A percentile compares a stretch with the other conserved stretches of the same genome.
These are phyloP conservation scores for Aureobasidium sp. DNA, from an alignment of 2,329 filamentous ascomycete genomes.

Conservation along the genomic window DNA sequence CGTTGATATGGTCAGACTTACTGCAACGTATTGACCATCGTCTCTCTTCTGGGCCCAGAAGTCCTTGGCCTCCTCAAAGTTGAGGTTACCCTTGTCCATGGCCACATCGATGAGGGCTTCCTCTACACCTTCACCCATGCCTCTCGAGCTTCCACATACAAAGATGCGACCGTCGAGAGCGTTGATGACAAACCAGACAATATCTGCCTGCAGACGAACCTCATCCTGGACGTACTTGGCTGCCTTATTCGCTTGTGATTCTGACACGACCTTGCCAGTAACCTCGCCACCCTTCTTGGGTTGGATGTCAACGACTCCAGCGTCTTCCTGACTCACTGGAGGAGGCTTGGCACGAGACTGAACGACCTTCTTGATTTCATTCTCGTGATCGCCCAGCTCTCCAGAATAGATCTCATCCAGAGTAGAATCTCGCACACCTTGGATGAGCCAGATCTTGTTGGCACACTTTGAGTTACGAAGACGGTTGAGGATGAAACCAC, in stretches of 20 bases:
- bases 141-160: slow-evolving; percentile 88
- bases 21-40: slow-evolving; percentile 86
- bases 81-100: slow-evolving; percentile 84
- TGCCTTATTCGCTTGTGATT: slow-evolving; percentile 52
- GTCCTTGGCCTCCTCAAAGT: slow-evolving; percentile 67
- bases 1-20: not conserved
- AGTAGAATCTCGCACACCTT: slow-evolving; percentile 86
- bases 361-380: slow-evolving; percentile 42
- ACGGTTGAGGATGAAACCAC: slow-evolving; percentile 90
- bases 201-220: slow-evolving; percentile 78
- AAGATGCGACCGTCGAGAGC: slow-evolving; percentile 92
- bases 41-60: slow-evolving; percentile 93
- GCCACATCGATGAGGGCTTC: slow-evolving; percentile 79
- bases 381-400: slow-evolving; percentile 87
- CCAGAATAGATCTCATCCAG: slow-evolving; percentile 95
- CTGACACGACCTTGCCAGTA: slow-evolving; percentile 65
- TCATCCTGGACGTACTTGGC: slow-evolving; percentile 95
- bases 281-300: slow-evolving; percentile 49
- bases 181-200: slow-evolving; percentile 99
- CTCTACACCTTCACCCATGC: slow-evolving; percentile 97
- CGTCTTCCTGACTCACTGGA: slow-evolving; percentile 21
- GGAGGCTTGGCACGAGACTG: slow-evolving; percentile 30
- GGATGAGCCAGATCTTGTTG: slow-evolving; percentile 96
- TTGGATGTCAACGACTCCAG: slow-evolving; percentile 17
- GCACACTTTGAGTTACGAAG: slow-evolving; percentile 92